Evolutionary conservation across 495 filamentous ascomycete genomes (phyloP).

Genomic region (Jackrogersella minutella): DNA sequence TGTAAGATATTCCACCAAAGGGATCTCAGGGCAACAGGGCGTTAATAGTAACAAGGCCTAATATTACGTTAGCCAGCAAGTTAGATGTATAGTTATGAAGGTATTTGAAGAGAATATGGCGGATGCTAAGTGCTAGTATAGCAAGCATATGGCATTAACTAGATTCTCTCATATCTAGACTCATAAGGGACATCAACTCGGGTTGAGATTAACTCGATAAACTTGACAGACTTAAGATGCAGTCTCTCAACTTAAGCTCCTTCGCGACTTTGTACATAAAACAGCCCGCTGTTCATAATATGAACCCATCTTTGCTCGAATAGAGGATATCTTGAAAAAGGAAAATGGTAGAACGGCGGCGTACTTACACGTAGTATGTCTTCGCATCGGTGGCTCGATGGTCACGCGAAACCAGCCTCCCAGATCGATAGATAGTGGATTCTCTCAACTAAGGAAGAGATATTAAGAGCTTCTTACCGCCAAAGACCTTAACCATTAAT

Average conservation of each 20-base stretch:
- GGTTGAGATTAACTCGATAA: not conserved
- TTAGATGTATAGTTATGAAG: not conserved
- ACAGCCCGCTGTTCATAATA: not conserved
- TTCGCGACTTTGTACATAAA: not conserved
- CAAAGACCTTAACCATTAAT: not conserved
- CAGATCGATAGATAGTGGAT: not conserved
- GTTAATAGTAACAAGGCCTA: not conserved
- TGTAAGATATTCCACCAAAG: not conserved
- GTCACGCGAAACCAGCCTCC: slow-evolving; percentile 25
- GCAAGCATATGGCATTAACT: not conserved
- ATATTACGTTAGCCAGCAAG: slow-evolving; percentile 6
- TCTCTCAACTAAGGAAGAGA: not conserved
- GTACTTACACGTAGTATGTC: slow-evolving; percentile 26
- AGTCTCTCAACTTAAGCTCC: not conserved
- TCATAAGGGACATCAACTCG: not conserved
- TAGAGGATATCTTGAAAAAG: not conserved
- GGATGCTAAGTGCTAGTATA: not conserved
- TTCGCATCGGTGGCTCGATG: slow-evolving; percentile 3
- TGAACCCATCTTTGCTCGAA: not conserved
- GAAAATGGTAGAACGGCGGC: not conserved
- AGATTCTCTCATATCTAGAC: not conserved
- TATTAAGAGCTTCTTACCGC: not conserved
- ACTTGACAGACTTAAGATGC: not conserved
- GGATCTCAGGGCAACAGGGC: not conserved
- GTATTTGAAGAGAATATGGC: not conserved